phyloP scores from a whole-genome alignment of 495 filamentous ascomycete species.

The Achaetomiella virescens region DNA sequence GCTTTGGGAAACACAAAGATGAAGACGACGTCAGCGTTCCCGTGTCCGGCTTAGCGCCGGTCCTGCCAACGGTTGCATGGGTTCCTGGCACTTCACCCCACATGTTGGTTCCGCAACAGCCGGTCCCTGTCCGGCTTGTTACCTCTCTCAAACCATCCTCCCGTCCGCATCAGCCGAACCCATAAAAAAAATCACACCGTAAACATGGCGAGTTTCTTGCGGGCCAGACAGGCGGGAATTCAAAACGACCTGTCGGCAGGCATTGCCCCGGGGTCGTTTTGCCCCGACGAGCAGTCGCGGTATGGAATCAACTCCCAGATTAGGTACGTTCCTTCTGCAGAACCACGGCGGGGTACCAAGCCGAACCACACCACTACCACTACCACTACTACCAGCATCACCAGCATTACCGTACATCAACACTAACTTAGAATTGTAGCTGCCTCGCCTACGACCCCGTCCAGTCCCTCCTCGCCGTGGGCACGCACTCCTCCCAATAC shows the following conservation, averaged over 20 bases:
- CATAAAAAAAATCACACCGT: neutral
- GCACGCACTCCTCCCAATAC: constrained; percentile 73
- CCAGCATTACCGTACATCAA: constrained; percentile 24
- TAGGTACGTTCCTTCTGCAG: constrained; percentile 44
- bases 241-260: constrained; percentile 82
- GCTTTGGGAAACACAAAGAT: too few relatives aligned
- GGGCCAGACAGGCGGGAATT: constrained; percentile 88
- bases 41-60: neutral
- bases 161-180: neutral
- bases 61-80: neutral
- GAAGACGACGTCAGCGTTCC: too few relatives aligned
- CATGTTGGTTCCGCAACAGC: neutral
- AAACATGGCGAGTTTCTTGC: constrained; percentile 75
- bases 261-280: constrained; percentile 66
- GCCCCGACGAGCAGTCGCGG: constrained; percentile 74
- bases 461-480: constrained; percentile 89
- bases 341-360: too few relatives aligned
- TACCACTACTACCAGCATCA: neutral
- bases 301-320: constrained; percentile 88
- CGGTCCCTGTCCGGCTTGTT: neutral
- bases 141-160: neutral
- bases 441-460: constrained; percentile 84
- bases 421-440: too few relatives aligned
- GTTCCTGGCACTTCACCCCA: neutral
- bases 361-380: neutral